phyloP scores from a whole-genome alignment of 345 rosid species.

The Eutrema japonicum region DNA sequence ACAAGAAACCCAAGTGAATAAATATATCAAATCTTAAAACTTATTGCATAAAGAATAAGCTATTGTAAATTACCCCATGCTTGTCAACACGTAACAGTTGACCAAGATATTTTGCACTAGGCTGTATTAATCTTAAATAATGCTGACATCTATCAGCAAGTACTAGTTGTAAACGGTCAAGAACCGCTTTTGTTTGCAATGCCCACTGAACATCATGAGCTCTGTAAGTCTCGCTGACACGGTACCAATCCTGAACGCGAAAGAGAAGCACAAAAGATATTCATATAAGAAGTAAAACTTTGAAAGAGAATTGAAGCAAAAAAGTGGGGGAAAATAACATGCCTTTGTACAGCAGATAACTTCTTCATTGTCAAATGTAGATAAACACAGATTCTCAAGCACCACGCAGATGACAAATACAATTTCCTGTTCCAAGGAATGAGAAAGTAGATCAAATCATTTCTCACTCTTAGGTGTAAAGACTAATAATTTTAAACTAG shows the following conservation, averaged over 20 bases:
- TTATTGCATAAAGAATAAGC: conserved; percentile 17
- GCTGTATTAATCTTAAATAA: conserved; percentile 76
- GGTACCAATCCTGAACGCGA: conserved; percentile 76
- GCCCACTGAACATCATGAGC: conserved; percentile 75
- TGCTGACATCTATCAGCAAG: conserved; percentile 87
- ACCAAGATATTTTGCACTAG: conserved; percentile 91
- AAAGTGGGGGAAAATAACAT: neutral
- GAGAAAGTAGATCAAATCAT: conserved; percentile 5
- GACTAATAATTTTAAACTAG: conserved; percentile 7
- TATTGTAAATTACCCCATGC: conserved; percentile 68
- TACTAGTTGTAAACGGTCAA: conserved; percentile 89
- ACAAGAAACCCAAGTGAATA: conserved; percentile 7
- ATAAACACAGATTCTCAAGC: conserved; percentile 87
- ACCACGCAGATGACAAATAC: conserved; percentile 68
- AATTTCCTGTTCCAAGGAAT: conserved; percentile 64
- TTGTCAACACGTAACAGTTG: conserved; percentile 70
- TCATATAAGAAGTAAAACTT: conserved; percentile 5
- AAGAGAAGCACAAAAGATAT: conserved; percentile 10
- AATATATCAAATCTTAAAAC: conserved; percentile 2
- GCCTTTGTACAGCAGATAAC: conserved; percentile 84
- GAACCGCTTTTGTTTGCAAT: conserved; percentile 84
- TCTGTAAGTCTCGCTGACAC: conserved; percentile 62
- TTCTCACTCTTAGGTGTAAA: conserved; percentile 2
- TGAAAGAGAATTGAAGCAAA: conserved; percentile 7
- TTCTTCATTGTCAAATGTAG: conserved; percentile 89